phyloP scores from a whole-genome alignment of 495 filamentous ascomycete species.

The Penicillium egyptiacum region DNA sequence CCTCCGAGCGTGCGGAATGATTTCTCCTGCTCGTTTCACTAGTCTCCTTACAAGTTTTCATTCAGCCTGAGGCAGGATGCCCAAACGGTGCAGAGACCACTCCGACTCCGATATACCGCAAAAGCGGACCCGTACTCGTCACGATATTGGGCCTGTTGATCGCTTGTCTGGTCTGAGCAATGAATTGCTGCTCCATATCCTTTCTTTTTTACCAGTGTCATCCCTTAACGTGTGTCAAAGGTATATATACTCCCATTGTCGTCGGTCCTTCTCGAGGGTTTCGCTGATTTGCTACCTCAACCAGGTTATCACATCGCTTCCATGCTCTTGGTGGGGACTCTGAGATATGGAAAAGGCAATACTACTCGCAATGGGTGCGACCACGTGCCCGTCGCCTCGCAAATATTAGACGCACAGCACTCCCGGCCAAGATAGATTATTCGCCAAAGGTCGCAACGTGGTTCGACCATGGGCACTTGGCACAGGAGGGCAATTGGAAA shows the following conservation, averaged over 20 bases:
- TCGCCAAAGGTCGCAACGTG: conserved; percentile 75
- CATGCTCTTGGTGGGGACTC: conserved; percentile 74
- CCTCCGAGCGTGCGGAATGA: background rate
- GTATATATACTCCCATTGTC: conserved; percentile 34
- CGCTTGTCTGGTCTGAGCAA: conserved; percentile 70
- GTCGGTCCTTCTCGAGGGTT: background rate
- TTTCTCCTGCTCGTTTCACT: background rate
- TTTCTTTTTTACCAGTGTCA: conserved; percentile 69
- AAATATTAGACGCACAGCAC: conserved; percentile 53
- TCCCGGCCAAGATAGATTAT: conserved; percentile 54
- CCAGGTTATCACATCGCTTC: conserved; percentile 75
- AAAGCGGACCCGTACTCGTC: conserved; percentile 39
- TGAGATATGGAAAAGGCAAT: conserved; percentile 87
- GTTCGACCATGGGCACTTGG: conserved; percentile 70
- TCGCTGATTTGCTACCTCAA: conserved; percentile 10
- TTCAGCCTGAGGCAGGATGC: conserved; percentile 35
- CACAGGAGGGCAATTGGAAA: conserved; percentile 74
- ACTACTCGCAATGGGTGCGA: conserved; percentile 85
- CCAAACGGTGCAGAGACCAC: conserved; percentile 43
- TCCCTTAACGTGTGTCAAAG: conserved; percentile 69
- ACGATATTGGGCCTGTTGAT: conserved; percentile 30
- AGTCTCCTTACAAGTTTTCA: background rate
- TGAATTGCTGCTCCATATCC: conserved; percentile 82
- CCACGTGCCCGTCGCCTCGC: conserved; percentile 79
- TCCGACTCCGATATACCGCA: conserved; percentile 12